phyloP scores from a whole-genome alignment of 2,329 filamentous ascomycete species.

The Fusarium transvaalense region DNA sequence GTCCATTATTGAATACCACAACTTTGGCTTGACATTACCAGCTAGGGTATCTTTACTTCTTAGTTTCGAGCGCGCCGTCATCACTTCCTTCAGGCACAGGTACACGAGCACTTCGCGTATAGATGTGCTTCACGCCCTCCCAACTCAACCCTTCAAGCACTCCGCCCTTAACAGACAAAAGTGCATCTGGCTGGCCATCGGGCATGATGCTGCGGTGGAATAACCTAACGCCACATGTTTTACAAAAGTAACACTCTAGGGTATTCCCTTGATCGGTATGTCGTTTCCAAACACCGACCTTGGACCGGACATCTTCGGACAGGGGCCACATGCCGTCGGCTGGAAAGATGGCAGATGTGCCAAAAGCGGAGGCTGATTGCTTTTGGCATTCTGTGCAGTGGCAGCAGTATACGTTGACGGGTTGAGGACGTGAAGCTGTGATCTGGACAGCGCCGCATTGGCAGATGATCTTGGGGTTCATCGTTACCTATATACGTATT shows the following conservation, averaged over 20 bases:
- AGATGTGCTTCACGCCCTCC: constrained; percentile 60
- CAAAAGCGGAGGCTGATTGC: constrained; percentile 61
- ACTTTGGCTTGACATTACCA: too few species aligned
- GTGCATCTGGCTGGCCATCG: constrained; percentile 54
- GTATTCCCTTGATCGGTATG: constrained; percentile 56
- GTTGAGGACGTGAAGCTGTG: too few species aligned
- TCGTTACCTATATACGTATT: constrained; percentile 2
- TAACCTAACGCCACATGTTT: constrained; percentile 60
- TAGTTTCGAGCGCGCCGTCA: background rate
- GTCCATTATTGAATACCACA: too few species aligned
- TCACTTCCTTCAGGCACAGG: too few species aligned
- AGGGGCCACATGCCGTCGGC: constrained; percentile 54
- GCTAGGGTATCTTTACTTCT: background rate
- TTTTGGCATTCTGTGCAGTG: constrained; percentile 48
- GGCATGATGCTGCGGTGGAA: constrained; percentile 58
- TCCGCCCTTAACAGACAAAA: constrained; percentile 62
- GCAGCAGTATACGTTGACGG: too few species aligned
- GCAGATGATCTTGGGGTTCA: constrained; percentile 51
- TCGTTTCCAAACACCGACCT: constrained; percentile 55
- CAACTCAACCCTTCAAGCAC: constrained; percentile 58
- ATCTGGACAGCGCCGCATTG: too few species aligned
- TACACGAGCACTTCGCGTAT: constrained; percentile 59
- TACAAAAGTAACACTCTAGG: constrained; percentile 60
- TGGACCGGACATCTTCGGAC: constrained; percentile 48
- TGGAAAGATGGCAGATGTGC: constrained; percentile 60